Evolutionary conservation across 2,329 filamentous ascomycete species (phyloP).

Genomic region (Phoma herbarum): DNA sequence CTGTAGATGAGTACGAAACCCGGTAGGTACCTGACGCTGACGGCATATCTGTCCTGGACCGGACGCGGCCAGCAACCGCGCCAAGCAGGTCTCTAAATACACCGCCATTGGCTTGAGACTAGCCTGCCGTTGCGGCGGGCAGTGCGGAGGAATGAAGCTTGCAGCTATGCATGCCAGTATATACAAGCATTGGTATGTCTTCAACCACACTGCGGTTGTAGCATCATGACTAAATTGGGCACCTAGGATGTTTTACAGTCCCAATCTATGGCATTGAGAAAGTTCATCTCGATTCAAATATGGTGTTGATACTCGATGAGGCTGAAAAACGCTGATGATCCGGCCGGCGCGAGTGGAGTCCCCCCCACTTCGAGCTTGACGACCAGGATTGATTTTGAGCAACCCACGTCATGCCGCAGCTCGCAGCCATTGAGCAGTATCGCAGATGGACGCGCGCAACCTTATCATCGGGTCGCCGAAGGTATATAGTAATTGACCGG

Average conservation of each 20-base stretch:
- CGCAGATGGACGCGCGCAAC: slow-evolving; percentile 9
- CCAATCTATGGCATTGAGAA: background rate
- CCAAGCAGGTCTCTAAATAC: background rate
- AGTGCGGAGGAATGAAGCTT: background rate
- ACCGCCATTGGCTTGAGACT: slow-evolving; percentile 8
- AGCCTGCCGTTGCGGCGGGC: slow-evolving; percentile 3
- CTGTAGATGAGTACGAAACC: background rate
- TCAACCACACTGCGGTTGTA: background rate
- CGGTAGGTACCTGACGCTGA: background rate
- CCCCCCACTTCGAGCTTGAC: slow-evolving; percentile 14
- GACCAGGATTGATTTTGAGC: slow-evolving; percentile 11
- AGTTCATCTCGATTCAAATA: slow-evolving; percentile 11
- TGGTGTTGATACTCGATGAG: slow-evolving; percentile 16
- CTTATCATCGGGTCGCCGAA: slow-evolving; percentile 21
- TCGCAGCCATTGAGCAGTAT: slow-evolving; percentile 19
- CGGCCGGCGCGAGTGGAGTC: slow-evolving; percentile 8
- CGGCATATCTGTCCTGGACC: slow-evolving; percentile 1
- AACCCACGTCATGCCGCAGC: slow-evolving; percentile 23
- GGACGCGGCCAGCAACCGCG: slow-evolving; percentile 1
- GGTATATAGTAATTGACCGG: slow-evolving; percentile 19
- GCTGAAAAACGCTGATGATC: slow-evolving; percentile 19
- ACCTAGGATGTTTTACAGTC: background rate
- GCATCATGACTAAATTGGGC: background rate
- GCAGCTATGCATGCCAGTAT: background rate
- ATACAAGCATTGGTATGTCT: background rate